Evolutionary conservation across 2,329 filamentous ascomycete genomes (phyloP), one percentile per base, ranked within the genome.

Genomic region (Escovopsis sp.): DNA sequence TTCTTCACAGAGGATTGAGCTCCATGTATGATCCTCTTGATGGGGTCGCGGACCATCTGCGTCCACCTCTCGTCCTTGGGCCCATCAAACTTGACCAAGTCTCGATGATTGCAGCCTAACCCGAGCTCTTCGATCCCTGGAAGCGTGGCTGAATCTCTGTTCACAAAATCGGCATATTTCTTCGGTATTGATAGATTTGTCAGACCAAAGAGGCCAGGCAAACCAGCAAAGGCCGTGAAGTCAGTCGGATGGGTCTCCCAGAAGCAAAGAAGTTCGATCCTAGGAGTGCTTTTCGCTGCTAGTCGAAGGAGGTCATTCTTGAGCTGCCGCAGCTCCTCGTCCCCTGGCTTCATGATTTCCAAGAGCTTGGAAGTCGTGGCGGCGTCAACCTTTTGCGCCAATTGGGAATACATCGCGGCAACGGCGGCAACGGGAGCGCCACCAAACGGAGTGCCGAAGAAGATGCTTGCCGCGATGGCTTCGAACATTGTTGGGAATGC

Each of bases 371-470:
- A 65, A 0, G 55, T 47, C 3, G 49, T 52, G 14, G 62, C 53
- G 8, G 50, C 35, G 3, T 57, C 57, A 1, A 58, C 37, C 39
- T 52, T 58, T 36, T 65, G 57, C 10, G 56, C 60, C 0, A 57
- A 40, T 5, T 55, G 46, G 3, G 61, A 53, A 12, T 59, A 55
- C 59, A 65, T 65, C 1, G 55, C 54, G 3, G 60, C 63, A 2
- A 51, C 51, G 1, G 58, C 57, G 2, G 63, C 62, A 7, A 54
- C 57, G 1, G 57, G 52, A 0, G 62, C 57, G 4, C 63, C 63
- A 8, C 52, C 50, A 37, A 66, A 66, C 0, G 63, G 63, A 0
- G 63, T 64, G 2, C 63, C 63, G 32, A 66, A 66, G 46, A 65
- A 60, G 11, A 58, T 53, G 9, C 59, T 57, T 0, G 57, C 62